Evolutionary conservation across 352 stramenopile species (phyloP).

Genomic region (Pythium monospermum): DNA sequence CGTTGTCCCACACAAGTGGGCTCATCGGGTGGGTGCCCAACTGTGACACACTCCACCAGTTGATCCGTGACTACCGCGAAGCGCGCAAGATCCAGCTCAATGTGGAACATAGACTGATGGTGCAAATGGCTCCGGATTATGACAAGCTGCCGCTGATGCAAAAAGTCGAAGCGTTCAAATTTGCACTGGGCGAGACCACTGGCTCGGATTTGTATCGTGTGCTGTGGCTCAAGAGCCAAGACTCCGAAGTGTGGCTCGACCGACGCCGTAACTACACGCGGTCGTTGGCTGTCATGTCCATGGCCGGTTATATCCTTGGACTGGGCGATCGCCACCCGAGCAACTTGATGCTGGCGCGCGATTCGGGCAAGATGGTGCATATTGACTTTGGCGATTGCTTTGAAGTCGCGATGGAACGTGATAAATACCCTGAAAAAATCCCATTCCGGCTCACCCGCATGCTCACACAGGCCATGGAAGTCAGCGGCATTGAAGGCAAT

Average conservation of each 20-base stretch:
- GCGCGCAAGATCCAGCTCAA: conserved; percentile 93
- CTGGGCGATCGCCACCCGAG: conserved; percentile 99
- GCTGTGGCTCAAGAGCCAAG: conserved; percentile 98
- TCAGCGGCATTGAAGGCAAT: conserved; percentile 99
- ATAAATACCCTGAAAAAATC: conserved; percentile 99
- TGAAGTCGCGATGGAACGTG: conserved; percentile 99
- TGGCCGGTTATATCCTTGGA: conserved; percentile 99
- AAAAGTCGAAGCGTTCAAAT: conserved; percentile 99
- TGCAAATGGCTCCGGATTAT: conserved; percentile 96
- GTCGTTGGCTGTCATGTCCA: conserved; percentile 99
- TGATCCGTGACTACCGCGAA: conserved; percentile 97
- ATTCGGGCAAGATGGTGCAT: conserved; percentile 99
- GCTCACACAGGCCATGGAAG: conserved; percentile 98
- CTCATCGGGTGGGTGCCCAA: conserved; percentile 99
- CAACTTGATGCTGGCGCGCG: conserved; percentile 99
- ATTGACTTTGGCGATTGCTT: conserved; percentile 99
- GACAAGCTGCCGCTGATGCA: conserved; percentile 98
- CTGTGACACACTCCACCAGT: conserved; percentile 98
- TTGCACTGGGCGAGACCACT: conserved; percentile 89
- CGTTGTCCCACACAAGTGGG: conserved; percentile 97
- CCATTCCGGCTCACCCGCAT: conserved; percentile 99
- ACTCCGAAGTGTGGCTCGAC: conserved; percentile 99
- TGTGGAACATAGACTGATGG: conserved; percentile 96
- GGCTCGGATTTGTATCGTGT: conserved; percentile 99
- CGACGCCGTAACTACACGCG: conserved; percentile 97